Conservation (phyloP, 805 yeast genomes). For the Debaryomyces prosopidis region DNA sequence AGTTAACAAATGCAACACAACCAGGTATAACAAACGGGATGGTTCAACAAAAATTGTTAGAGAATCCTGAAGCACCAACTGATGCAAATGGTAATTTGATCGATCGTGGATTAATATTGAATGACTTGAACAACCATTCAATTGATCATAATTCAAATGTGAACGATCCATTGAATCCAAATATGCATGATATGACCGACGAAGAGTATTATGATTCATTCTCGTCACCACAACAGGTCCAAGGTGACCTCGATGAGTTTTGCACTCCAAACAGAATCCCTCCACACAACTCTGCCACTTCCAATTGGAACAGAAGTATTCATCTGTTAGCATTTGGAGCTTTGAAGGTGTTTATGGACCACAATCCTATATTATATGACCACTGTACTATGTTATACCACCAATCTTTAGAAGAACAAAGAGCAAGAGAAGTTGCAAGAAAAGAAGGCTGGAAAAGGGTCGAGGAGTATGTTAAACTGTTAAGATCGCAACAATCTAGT, state of each 20-base stretch:
- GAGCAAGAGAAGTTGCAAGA: conserved; percentile 59
- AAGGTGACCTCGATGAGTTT: conserved; percentile 28
- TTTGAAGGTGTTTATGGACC: conserved; percentile 86
- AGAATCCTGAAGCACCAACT: conserved; percentile 36
- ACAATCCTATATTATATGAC: conserved; percentile 87
- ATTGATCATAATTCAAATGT: conserved; percentile 13
- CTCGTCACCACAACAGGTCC: conserved; percentile 29
- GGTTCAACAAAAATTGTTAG: conserved; percentile 37
- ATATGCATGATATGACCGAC: conserved; percentile 37
- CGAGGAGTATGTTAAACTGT: conserved; percentile 54
- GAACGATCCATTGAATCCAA: conserved; percentile 14
- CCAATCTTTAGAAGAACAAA: conserved; percentile 74
- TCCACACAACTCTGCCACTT: conserved; percentile 47
- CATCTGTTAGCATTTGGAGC: conserved; percentile 91
- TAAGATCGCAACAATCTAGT: conserved; percentile 16
- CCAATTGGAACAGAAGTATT: conserved; percentile 92
- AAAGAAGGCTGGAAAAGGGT: conserved; percentile 71
- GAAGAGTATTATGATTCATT: conserved; percentile 47
- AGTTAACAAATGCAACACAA: conserved; percentile 60
- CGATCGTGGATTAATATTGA: conserved; percentile 36
- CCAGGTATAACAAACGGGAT: conserved; percentile 43
- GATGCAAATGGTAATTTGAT: conserved; percentile 46
- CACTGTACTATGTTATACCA: conserved; percentile 88
- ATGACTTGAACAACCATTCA: conserved; percentile 19
- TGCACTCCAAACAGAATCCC: conserved; percentile 32